Evolutionary conservation across 2,329 filamentous ascomycete genomes (phyloP).

Genomic region (Verticillium dahliae): DNA sequence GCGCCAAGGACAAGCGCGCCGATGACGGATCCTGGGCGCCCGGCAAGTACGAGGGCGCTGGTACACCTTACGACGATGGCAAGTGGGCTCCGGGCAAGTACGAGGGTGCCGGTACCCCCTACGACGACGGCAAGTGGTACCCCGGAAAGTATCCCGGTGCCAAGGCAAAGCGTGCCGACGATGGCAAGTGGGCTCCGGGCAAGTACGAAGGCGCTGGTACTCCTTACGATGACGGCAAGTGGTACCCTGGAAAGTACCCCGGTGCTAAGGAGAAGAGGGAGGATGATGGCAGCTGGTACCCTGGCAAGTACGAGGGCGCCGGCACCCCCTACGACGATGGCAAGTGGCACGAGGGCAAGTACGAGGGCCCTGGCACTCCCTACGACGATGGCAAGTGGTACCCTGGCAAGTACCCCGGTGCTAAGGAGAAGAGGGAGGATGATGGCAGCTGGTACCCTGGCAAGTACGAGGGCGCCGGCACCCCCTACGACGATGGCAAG

Average conservation of each 20-base stretch:
- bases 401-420: slow-evolving; percentile 4
- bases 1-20: neutral
- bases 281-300: slow-evolving; percentile 6
- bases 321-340: slow-evolving; percentile 6
- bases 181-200: neutral
- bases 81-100: slow-evolving; percentile 7
- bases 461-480: slow-evolving; percentile 6
- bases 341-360: slow-evolving; percentile 2
- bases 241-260: slow-evolving; percentile 6
- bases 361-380: slow-evolving; percentile 5
- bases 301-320: slow-evolving; percentile 7
- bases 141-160: slow-evolving; percentile 5
- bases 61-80: slow-evolving; percentile 6
- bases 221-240: slow-evolving; percentile 4
- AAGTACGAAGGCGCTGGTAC: slow-evolving; percentile 4
- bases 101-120: slow-evolving; percentile 5
- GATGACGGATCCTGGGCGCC: neutral
- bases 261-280: neutral
- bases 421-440: slow-evolving; percentile 5
- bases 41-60: slow-evolving; percentile 4
- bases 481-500: slow-evolving; percentile 5
- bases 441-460: slow-evolving; percentile 3
- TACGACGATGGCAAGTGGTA: slow-evolving; percentile 7
- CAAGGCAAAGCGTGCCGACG: neutral
- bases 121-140: slow-evolving; percentile 7